Evolutionary conservation across 768 basidiomycete genomes (phyloP).

Genomic region (Lentinula sp.): DNA sequence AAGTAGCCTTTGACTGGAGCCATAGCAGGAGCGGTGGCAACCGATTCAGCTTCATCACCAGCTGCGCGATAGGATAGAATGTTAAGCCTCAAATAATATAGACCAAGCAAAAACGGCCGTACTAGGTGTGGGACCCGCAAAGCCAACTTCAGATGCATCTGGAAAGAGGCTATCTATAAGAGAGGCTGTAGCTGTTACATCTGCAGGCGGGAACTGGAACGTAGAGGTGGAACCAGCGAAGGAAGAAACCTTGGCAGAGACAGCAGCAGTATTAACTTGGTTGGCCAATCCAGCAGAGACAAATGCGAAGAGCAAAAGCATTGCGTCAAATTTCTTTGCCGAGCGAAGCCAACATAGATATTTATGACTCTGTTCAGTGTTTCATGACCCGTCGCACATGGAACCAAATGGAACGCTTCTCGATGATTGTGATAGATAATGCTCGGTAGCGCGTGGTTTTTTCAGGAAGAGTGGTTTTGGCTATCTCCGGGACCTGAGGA

Average conservation of each 20-base stretch:
- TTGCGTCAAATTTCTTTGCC: not conserved
- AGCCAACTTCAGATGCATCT: constrained; percentile 34
- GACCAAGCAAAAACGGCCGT: constrained; percentile 10
- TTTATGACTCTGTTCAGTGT: no score
- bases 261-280: not conserved
- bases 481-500: no score
- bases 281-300: not conserved
- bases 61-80: constrained; percentile 16
- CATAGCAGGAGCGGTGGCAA: constrained; percentile 34
- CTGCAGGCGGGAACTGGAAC: constrained; percentile 35
- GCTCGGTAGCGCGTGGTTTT: no score
- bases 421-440: no score
- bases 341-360: no score
- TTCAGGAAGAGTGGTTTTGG: no score
- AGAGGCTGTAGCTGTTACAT: constrained; percentile 25
- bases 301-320: not conserved
- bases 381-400: no score
- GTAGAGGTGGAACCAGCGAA: constrained; percentile 37
- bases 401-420: no score
- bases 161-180: constrained; percentile 29
- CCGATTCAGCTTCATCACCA: constrained; percentile 34
- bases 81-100: not conserved
- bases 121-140: constrained; percentile 44
- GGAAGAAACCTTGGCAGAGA: constrained; percentile 20
- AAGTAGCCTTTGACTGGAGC: constrained; percentile 29